Evolutionary conservation across 768 basidiomycete species (phyloP), one percentile per base, ranked within the genome.

Genomic region (Lepiota brunneoincarnata): DNA sequence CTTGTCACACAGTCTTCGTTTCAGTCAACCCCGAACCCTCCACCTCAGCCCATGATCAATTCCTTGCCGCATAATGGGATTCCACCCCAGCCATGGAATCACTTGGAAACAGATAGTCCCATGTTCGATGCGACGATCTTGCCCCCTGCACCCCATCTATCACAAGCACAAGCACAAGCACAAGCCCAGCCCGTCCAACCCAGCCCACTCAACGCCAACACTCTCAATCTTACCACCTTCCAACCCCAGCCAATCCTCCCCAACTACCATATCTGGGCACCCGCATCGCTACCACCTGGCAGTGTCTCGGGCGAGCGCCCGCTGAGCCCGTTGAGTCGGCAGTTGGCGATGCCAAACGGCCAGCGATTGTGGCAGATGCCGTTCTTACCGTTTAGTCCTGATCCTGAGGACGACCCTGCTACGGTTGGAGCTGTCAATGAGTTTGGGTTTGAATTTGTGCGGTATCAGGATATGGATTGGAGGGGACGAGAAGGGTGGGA

Each of bases 331-430:
- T 18, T 36, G 2, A 54, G 44, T n/a, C 46, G 46, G 18, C 52
- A 54, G 15, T 18, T 46, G n/a, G 52, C 52, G 4, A 54, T 54
- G 52, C 52, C 52, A 6, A 54, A 54, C 15, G 52, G 52, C 20
- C 44, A 47, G 21, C 15, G 36, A 15, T 23, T 54, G 5, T 45
- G 52, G 44, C 24, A 54, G 18, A 46, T 21, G 15, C 52, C 52
- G 7, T 54, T 54, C 18, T 35, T 54, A 24, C 52, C 52, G 9
- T 46, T 54, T 18, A 54, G 37, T 38, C 10, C 18, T 38, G 51
- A 18, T 1, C 34, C 43, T 11, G 52, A 39, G 24, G 44, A 46
- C 3, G 37, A 45, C 23, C 31, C 31, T 3, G 34, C 31, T 21
- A 35, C 14, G 7, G 46, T 39, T 35, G 26, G 36, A n/a, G 43